phyloP scores from a whole-genome alignment of 2,329 filamentous ascomycete genomes.

The Penicillium italicum region DNA sequence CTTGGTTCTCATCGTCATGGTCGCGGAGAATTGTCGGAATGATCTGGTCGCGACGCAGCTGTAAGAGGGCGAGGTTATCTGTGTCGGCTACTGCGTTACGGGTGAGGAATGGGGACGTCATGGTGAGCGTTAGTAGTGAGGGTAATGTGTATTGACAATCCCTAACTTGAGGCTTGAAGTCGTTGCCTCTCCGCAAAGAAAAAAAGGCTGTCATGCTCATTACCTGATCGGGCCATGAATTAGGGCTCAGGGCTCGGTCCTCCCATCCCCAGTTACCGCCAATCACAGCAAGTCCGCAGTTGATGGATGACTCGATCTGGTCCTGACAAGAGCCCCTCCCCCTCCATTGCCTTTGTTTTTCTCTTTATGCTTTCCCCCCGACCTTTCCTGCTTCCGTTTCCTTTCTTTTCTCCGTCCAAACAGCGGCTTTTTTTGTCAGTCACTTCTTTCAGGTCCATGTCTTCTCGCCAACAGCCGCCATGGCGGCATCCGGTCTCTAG shows the following conservation, averaged over 20 bases:
- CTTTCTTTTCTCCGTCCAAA: slow-evolving; percentile 8
- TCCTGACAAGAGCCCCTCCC: slow-evolving; percentile 20
- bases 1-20: slow-evolving; percentile 61
- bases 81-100: slow-evolving; percentile 60
- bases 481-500: slow-evolving; percentile 42
- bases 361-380: slow-evolving; percentile 28
- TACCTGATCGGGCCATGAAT: slow-evolving; percentile 15
- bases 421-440: slow-evolving; percentile 15
- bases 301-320: slow-evolving; percentile 21
- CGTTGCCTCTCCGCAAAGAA: slow-evolving; percentile 7
- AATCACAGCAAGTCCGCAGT: slow-evolving; percentile 18
- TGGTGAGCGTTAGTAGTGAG: slow-evolving; percentile 11
- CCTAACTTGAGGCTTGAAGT: not conserved
- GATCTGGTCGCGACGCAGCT: slow-evolving; percentile 82
- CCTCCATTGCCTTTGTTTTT: slow-evolving; percentile 16
- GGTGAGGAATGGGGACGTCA: slow-evolving; percentile 73
- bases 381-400: slow-evolving; percentile 15
- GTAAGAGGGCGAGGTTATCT: slow-evolving; percentile 73
- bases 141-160: not conserved
- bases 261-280: slow-evolving; percentile 10
- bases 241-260: slow-evolving; percentile 26
- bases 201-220: slow-evolving; percentile 17
- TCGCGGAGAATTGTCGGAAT: slow-evolving; percentile 68
- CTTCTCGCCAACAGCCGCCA: slow-evolving; percentile 43
- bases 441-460: slow-evolving; percentile 25